Conservation (phyloP, 2,329 filamentous ascomycete genomes). For the Cladosporium sp. region DNA sequence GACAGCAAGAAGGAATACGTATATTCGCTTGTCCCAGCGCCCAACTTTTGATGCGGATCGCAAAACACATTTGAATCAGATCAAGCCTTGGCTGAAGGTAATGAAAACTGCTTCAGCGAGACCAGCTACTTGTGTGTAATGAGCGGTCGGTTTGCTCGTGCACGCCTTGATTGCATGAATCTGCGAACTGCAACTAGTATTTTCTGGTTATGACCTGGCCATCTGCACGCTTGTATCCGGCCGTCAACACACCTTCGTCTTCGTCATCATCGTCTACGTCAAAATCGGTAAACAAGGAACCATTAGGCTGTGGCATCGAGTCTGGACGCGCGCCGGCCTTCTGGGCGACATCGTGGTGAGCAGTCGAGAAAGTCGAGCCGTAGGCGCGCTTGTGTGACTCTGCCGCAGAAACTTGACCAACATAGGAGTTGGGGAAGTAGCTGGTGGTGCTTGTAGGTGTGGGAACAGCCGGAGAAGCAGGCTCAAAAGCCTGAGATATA, state of each 20-base stretch:
- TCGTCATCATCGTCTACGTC: conserved; percentile 12
- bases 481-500: conserved; percentile 45
- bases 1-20: not conserved
- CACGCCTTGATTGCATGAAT: conserved; percentile 16
- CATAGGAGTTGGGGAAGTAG: conserved; percentile 13
- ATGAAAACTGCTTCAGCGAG: not conserved
- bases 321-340: conserved; percentile 18
- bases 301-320: not conserved
- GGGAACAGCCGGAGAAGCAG: conserved; percentile 46
- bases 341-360: conserved; percentile 16
- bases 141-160: conserved; percentile 1
- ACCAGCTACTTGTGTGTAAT: not conserved
- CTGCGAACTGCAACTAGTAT: conserved; percentile 9
- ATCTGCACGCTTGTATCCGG: conserved; percentile 16
- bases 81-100: not conserved
- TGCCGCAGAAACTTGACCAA: conserved; percentile 27
- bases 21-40: not conserved
- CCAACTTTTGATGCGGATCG: not conserved
- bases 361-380: conserved; percentile 47
- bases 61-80: not conserved
- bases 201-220: conserved; percentile 12
- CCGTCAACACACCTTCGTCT: conserved; percentile 14
- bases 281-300: not conserved
- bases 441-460: conserved; percentile 25
- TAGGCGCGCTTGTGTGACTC: conserved; percentile 49